A percentile compares a stretch with the other conserved stretches of the same genome.
These are phyloP conservation scores for Guyanaporus albipodus DNA, from an alignment of 768 basidiomycete species.

Conservation along the genomic window DNA sequence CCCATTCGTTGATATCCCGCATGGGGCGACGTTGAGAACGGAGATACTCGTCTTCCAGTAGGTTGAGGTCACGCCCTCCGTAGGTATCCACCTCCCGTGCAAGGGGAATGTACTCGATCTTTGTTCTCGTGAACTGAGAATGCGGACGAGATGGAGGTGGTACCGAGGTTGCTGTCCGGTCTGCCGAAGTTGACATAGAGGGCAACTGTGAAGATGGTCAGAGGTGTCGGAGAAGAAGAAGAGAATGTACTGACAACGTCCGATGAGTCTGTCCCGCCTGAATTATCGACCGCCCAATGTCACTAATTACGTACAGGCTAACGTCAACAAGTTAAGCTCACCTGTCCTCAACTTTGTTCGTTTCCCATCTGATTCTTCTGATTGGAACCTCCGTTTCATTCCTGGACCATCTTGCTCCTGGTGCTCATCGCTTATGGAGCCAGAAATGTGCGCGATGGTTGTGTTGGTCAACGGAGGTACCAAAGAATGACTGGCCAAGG, in stretches of 20 bases:
- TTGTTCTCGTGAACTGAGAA: conserved; percentile 60
- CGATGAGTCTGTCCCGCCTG: conserved; percentile 40
- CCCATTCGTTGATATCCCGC: conserved; percentile 81
- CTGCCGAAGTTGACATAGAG: conserved; percentile 18
- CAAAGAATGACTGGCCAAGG: conserved; percentile 21
- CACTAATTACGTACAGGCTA: conserved; percentile 23
- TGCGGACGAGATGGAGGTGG: conserved; percentile 38
- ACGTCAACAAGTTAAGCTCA: conserved; percentile 35
- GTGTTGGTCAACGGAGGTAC: conserved; percentile 10
- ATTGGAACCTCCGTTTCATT: conserved; percentile 69
- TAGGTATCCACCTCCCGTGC: conserved; percentile 69
- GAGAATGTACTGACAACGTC: conserved; percentile 41
- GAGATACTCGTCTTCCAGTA: conserved; percentile 58
- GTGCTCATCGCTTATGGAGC: conserved; percentile 18
- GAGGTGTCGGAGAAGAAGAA: conserved; percentile 8
- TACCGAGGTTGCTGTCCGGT: conserved; percentile 25
- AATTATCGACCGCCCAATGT: conserved; percentile 21
- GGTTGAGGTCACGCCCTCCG: conserved; percentile 77
- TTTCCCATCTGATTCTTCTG: conserved; percentile 63
- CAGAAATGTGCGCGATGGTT: conserved; percentile 8
- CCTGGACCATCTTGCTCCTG: conserved; percentile 61
- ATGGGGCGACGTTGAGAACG: conserved; percentile 52
- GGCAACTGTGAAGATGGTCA: conserved; percentile 16
- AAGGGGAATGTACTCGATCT: conserved; percentile 85
- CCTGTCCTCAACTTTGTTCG: conserved; percentile 71